Conservation (phyloP, 2,329 filamentous ascomycete species). For the Plectosphaerella sp. region DNA sequence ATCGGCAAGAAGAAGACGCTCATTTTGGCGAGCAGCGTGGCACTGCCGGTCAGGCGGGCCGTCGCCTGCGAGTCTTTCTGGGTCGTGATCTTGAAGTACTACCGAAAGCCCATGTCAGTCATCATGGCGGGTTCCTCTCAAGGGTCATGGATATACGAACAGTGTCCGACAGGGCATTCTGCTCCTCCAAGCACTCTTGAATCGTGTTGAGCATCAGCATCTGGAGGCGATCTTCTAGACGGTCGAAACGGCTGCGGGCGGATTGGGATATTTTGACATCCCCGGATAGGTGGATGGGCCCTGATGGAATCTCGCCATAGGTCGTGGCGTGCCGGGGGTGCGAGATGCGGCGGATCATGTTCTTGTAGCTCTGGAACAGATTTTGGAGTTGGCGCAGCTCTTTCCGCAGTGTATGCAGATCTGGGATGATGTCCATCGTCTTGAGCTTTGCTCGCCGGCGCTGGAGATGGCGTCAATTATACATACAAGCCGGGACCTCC, state of each 20-base stretch:
- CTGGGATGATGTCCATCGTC: constrained; percentile 50
- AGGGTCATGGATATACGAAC: constrained; percentile 32
- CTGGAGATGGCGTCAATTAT: constrained; percentile 6
- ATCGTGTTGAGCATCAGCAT: constrained; percentile 59
- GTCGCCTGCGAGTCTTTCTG: constrained; percentile 71
- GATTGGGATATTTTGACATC: constrained; percentile 32
- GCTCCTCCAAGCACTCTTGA: constrained; percentile 62
- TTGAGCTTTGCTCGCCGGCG: constrained; percentile 21
- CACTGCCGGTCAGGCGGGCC: constrained; percentile 66
- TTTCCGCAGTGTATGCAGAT: constrained; percentile 54
- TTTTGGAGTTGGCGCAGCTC: constrained; percentile 57
- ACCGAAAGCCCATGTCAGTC: background rate
- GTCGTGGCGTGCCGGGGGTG: constrained; percentile 30
- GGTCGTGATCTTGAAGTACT: constrained; percentile 76
- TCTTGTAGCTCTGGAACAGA: constrained; percentile 56
- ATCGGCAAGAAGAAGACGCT: constrained; percentile 74
- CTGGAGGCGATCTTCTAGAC: constrained; percentile 54
- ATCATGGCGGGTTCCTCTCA: background rate
- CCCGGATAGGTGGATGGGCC: constrained; percentile 1
- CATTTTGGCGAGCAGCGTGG: constrained; percentile 68
- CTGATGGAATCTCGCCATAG: background rate
- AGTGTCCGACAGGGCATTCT: constrained; percentile 64
- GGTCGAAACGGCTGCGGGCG: constrained; percentile 53
- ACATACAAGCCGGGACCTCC: background rate
- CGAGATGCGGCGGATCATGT: constrained; percentile 54